A percentile compares a stretch with the other conserved stretches of the same genome.
These are phyloP conservation scores for Aspergillus wentii DNA, from an alignment of 495 filamentous ascomycete species.

Conservation along the genomic window DNA sequence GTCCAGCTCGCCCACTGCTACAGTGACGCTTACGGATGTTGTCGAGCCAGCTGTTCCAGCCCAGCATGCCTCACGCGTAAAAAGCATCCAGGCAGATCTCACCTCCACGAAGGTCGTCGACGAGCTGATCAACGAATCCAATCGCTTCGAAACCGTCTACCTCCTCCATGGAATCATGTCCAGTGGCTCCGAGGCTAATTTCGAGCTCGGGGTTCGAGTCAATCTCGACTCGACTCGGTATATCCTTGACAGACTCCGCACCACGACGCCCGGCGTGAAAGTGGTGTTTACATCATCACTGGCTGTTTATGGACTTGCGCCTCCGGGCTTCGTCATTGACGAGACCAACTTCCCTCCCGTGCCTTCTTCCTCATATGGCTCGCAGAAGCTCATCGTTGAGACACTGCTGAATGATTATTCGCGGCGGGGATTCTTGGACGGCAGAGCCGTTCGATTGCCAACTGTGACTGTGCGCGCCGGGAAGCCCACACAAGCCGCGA, in stretches of 20 bases:
- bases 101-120: conserved; percentile 52
- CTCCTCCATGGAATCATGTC: conserved; percentile 88
- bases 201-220: conserved; percentile 65
- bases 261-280: conserved; percentile 53
- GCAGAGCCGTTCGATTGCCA: conserved; percentile 62
- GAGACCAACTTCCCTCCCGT: conserved; percentile 57
- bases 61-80: conserved; percentile 39
- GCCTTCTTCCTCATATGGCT: conserved; percentile 68
- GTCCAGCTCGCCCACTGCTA: conserved; percentile 42
- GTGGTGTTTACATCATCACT: conserved; percentile 55
- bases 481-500: conserved; percentile 69
- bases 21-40: conserved; percentile 62
- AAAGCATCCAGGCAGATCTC: conserved; percentile 59
- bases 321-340: conserved; percentile 39
- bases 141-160: conserved; percentile 60
- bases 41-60: conserved; percentile 45
- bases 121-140: conserved; percentile 36
- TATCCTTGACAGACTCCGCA: conserved; percentile 58
- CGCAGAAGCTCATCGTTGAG: conserved; percentile 76
- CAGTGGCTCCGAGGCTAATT: conserved; percentile 67
- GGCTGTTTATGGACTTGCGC: conserved; percentile 57
- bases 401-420: conserved; percentile 71
- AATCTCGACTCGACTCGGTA: conserved; percentile 69
- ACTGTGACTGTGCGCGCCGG: conserved; percentile 73
- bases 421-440: conserved; percentile 64